Base-by-base conservation (phyloP, 352 stramenopile genomes). In the Globisporangium orthogonon region DNA sequence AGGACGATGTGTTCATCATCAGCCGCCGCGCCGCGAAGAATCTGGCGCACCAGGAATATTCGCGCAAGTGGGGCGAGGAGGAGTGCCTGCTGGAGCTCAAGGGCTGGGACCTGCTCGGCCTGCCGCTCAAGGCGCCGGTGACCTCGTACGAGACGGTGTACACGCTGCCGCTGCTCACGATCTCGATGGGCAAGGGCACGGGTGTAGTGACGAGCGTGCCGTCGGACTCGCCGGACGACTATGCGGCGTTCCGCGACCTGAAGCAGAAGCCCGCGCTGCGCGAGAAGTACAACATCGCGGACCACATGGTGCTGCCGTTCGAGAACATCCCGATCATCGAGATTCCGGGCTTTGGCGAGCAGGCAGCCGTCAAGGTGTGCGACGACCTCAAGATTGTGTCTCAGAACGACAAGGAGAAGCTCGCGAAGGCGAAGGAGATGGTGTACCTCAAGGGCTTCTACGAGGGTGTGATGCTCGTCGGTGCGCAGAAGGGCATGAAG, bases 401-500 rank as follows among this genome's bases (percentile, higher is more conserved):
- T 55, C 89, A 97, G 68, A 99, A 99, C 74, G 98, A 99, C 77
- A 98, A 97, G 73, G 96, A 98, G 39, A 99, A 99, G 70, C 86
- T 99, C 30, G 89, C 91, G 17, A 97, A 98, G 71, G 97, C 97
- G 30, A 99, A 99, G 80, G 95, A 97, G 56, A 72, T 97, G 53
- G 87, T 97, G 44, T 99, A 99, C 81, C 80, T 99, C 46, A 99
- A 99, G 80, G 98, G 97, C 50, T 99, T 99, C 67, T 99, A 98
- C 64, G 88, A 99, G 55, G 97, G 98, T 60, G 79, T 99, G 18
- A 98, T 99, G 92, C 81, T 97, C 11, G 83, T 98, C 7, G 97
- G 97, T 45, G 97, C 95, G 44, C 96, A 99, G 71, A 98, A 98
- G 74, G 86, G 85, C 56, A 62, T 89, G 58, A 94, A 97, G 70